These are phyloP conservation scores for Pestalotiopsis sp. DNA, from an alignment of 2,329 filamentous ascomycete genomes.

Conservation along the genomic window DNA sequence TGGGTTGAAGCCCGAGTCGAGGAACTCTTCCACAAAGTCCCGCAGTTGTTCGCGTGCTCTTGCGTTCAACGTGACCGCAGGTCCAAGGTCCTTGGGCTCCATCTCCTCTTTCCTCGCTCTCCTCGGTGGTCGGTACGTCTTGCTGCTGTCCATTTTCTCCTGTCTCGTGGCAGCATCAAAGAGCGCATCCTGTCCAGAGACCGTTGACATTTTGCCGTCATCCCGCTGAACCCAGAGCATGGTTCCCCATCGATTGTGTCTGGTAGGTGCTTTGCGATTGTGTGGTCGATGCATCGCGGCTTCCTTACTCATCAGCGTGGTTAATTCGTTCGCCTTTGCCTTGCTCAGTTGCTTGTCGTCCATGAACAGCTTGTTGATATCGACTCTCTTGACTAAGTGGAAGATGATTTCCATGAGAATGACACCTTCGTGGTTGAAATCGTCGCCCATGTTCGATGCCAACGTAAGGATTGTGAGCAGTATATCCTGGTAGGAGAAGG, in stretches of 20 bases:
- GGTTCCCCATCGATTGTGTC: constrained; percentile 93
- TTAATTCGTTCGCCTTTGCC: constrained; percentile 73
- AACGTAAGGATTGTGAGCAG: constrained; percentile 83
- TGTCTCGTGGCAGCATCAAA: constrained; percentile 72
- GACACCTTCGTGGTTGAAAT: constrained; percentile 87
- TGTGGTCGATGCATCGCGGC: constrained; percentile 78
- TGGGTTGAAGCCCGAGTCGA: constrained; percentile 95
- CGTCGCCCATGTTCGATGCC: constrained; percentile 89
- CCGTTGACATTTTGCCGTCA: constrained; percentile 79
- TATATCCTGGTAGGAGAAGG: constrained; percentile 88
- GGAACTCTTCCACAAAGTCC: constrained; percentile 85
- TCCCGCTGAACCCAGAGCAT: constrained; percentile 96
- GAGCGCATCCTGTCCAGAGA: constrained; percentile 87
- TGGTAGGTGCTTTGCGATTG: constrained; percentile 75
- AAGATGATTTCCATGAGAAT: constrained; percentile 91
- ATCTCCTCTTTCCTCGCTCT: constrained; percentile 62
- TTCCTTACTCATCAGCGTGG: constrained; percentile 77
- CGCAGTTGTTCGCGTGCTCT: constrained; percentile 77
- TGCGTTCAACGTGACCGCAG: constrained; percentile 68
- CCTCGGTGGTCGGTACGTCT: constrained; percentile 85
- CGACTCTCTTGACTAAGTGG: constrained; percentile 87
- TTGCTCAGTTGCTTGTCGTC: constrained; percentile 71
- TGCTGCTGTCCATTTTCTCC: constrained; percentile 86
- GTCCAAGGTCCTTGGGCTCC: constrained; percentile 75
- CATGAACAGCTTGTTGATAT: constrained; percentile 84